A percentile compares a stretch with the other conserved stretches of the same genome.
phyloP scores from a whole-genome alignment of 352 stramenopile genomes.

The Globisporangium lucens region DNA sequence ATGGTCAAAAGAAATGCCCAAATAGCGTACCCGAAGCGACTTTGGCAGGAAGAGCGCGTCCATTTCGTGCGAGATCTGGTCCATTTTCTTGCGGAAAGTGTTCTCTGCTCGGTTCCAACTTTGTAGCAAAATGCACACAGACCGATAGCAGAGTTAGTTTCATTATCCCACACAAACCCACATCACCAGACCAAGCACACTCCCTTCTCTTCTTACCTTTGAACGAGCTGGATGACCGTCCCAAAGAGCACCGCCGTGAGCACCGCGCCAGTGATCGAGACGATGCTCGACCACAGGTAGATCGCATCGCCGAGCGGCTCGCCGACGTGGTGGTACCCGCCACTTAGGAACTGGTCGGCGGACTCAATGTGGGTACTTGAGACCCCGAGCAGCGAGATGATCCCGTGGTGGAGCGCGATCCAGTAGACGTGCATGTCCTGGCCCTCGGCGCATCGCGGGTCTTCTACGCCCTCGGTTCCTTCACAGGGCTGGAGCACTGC shows the following conservation, averaged over 20 bases:
- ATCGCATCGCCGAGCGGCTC: slow-evolving; percentile 14
- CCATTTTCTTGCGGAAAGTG: slow-evolving; percentile 69
- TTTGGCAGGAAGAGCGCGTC: slow-evolving; percentile 53
- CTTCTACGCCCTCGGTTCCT: slow-evolving; percentile 18
- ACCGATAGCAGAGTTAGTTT: neutral
- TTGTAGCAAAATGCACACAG: neutral
- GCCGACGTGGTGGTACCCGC: slow-evolving; percentile 32
- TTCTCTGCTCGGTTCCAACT: slow-evolving; percentile 64
- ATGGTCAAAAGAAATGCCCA: neutral
- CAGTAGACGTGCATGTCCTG: slow-evolving; percentile 49
- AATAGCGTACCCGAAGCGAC: slow-evolving; percentile 35
- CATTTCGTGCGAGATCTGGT: slow-evolving; percentile 67
- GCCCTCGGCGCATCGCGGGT: slow-evolving; percentile 26
- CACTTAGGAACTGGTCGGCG: slow-evolving; percentile 46
- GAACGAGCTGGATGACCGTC: slow-evolving; percentile 55
- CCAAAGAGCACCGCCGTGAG: slow-evolving; percentile 49
- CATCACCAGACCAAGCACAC: neutral
- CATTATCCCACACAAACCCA: neutral
- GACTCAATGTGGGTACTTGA: slow-evolving; percentile 44
- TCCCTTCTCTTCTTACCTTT: slow-evolving; percentile 29
- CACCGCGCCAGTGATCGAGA: slow-evolving; percentile 45
- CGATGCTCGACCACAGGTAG: slow-evolving; percentile 41
- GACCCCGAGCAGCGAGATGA: slow-evolving; percentile 50
- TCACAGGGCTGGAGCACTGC: slow-evolving; percentile 46
- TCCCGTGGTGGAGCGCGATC: slow-evolving; percentile 53